A percentile compares a stretch with the other conserved stretches of the same genome.
These are phyloP conservation scores for Gracilaria gracilis DNA, from an alignment of 23 red algal genomes.

Conservation along the genomic window DNA sequence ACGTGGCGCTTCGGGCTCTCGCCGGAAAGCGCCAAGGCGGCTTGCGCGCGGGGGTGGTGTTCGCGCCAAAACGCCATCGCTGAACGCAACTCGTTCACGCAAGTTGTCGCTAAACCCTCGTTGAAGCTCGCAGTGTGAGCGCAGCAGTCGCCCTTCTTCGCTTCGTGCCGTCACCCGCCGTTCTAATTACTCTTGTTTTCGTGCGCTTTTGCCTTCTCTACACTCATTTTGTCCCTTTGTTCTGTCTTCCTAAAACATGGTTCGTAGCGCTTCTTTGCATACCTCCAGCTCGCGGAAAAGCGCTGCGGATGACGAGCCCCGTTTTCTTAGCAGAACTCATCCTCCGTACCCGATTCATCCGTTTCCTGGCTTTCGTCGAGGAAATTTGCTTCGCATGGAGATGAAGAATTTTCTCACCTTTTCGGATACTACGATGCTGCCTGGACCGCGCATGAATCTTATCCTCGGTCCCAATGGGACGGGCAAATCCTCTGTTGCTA, in stretches of 20 bases:
- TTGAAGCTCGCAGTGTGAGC: not conserved
- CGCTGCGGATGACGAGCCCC: constrained; percentile 24
- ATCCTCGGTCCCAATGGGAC: constrained; percentile 94
- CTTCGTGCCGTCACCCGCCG: no score
- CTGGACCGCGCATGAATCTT: constrained; percentile 89
- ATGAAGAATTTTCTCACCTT: constrained; percentile 98
- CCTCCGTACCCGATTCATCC: constrained; percentile 37
- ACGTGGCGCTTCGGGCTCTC: not conserved
- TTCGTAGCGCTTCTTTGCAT: constrained; percentile 11
- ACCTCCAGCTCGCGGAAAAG: not conserved
- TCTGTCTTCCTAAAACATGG: not conserved
- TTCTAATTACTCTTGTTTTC: not conserved
- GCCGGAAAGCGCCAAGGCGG: not conserved
- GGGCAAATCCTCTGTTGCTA: constrained; percentile 91
- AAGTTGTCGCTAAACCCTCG: not conserved
- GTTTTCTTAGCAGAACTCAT: not conserved
- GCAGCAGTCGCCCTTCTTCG: no score
- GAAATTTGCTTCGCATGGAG: constrained; percentile 77
- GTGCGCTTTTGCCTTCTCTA: no score
- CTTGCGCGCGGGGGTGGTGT: no score
- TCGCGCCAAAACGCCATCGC: constrained; percentile 11
- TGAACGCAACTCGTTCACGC: not conserved
- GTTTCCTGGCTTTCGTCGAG: constrained; percentile 69
- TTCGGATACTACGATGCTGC: constrained; percentile 71
- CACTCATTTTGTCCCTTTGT: not conserved